phyloP scores from a whole-genome alignment of 176 grass and related monocot species.

The Rhynchospora tenuis region DNA sequence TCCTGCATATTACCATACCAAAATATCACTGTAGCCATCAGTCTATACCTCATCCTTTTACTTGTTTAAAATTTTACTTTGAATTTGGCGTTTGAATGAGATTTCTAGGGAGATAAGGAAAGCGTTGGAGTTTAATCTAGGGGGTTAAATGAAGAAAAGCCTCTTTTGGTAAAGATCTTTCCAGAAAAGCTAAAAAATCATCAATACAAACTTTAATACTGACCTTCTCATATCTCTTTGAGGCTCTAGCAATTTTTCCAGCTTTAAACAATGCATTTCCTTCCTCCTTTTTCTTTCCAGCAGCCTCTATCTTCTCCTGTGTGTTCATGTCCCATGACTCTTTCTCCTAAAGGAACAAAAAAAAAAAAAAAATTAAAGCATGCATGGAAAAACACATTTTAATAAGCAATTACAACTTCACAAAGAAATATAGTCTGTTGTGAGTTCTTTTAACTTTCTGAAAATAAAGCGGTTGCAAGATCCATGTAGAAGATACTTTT shows the following conservation, averaged over 20 bases:
- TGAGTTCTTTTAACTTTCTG: no score
- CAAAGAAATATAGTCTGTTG: background rate
- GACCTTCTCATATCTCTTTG: slow-evolving; percentile 83
- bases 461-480: background rate
- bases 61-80: background rate
- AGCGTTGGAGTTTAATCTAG: no score
- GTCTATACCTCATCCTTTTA: background rate
- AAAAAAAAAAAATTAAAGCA: background rate
- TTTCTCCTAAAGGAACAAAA: slow-evolving; percentile 52
- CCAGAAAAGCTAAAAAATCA: background rate
- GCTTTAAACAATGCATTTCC: slow-evolving; percentile 69
- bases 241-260: slow-evolving; percentile 63
- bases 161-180: background rate
- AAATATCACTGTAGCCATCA: background rate
- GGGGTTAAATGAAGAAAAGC: background rate
- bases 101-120: slow-evolving; percentile 7
- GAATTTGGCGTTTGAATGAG: background rate
- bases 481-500: background rate
- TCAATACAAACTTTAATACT: background rate
- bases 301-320: slow-evolving; percentile 72
- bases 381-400: background rate
- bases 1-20: background rate
- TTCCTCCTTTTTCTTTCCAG: slow-evolving; percentile 81
- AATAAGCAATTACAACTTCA: background rate
- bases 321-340: slow-evolving; percentile 76